These are phyloP conservation scores for Basidiobolus meristosporus DNA, from an alignment of 371 early-diverging fungal genomes.

Conservation along the genomic window DNA sequence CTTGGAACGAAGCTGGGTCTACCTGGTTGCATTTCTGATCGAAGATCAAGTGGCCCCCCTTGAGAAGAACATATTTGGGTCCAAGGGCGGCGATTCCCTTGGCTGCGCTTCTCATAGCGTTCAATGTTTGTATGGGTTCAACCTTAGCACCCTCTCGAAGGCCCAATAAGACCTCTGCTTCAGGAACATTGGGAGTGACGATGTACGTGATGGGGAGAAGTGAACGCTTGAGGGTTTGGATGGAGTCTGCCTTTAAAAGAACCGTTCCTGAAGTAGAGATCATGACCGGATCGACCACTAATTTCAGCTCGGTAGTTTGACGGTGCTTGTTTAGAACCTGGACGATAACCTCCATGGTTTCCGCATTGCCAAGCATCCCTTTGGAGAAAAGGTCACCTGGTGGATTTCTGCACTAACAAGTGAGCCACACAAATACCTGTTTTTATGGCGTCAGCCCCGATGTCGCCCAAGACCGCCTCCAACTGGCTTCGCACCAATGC, in stretches of 20 bases:
- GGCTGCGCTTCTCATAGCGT: slow-evolving; percentile 30
- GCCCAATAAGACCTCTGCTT: slow-evolving; percentile 39
- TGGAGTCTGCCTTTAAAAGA: slow-evolving; percentile 37
- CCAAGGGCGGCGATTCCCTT: slow-evolving; percentile 20
- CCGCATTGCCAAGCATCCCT: slow-evolving; percentile 61
- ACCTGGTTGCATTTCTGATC: slow-evolving; percentile 4
- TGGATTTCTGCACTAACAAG: neutral
- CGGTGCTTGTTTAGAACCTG: slow-evolving; percentile 22
- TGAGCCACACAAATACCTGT: slow-evolving; percentile 20
- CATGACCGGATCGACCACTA: slow-evolving; percentile 80
- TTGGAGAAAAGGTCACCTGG: neutral
- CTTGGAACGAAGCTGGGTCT: neutral
- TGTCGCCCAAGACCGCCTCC: slow-evolving; percentile 48
- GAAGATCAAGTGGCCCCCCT: slow-evolving; percentile 64
- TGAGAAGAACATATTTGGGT: slow-evolving; percentile 38
- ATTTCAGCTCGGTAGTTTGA: slow-evolving; percentile 11
- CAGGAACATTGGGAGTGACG: slow-evolving; percentile 67
- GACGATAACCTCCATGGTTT: slow-evolving; percentile 33
- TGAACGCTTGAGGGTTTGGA: slow-evolving; percentile 20
- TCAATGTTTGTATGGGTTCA: slow-evolving; percentile 23
- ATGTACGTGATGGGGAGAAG: slow-evolving; percentile 48
- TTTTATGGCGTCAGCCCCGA: slow-evolving; percentile 58
- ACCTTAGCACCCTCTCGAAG: too few species aligned
- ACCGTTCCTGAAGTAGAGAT: slow-evolving; percentile 50
- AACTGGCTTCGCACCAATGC: slow-evolving; percentile 52